Conservation (phyloP, 2,329 filamentous ascomycete species). For the Lachnellula suecica region DNA sequence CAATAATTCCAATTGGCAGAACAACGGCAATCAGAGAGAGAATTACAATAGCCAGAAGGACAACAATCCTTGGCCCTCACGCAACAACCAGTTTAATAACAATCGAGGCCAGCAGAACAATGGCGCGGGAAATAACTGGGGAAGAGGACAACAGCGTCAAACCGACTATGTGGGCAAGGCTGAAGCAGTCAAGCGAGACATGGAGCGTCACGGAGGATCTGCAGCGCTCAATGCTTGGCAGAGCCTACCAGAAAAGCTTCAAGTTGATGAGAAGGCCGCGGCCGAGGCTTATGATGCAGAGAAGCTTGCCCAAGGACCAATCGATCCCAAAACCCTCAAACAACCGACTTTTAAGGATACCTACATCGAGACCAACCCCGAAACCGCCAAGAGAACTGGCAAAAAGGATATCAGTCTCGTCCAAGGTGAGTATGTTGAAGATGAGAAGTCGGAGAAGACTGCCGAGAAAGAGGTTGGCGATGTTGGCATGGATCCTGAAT, state of each 20-base stretch:
- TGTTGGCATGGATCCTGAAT: too few relatives aligned
- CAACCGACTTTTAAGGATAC: conserved; percentile 29
- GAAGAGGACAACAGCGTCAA: not conserved
- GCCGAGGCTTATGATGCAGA: conserved; percentile 15
- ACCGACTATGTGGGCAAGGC: not conserved
- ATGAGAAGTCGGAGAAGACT: too few relatives aligned
- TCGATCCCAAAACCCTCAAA: conserved; percentile 8
- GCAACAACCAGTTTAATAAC: too few relatives aligned
- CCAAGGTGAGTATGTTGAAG: too few relatives aligned
- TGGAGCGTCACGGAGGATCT: conserved; percentile 1
- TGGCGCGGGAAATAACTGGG: not conserved
- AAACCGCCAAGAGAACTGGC: conserved; percentile 26
- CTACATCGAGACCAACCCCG: conserved; percentile 28
- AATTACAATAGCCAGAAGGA: too few relatives aligned
- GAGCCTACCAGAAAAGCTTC: conserved; percentile 20
- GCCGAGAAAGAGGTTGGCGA: not conserved
- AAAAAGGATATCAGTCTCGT: conserved; percentile 14
- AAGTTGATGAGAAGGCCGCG: conserved; percentile 26
- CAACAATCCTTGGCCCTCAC: too few relatives aligned
- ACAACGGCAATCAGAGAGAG: not conserved
- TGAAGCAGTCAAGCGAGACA: not conserved
- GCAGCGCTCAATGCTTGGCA: conserved; percentile 25
- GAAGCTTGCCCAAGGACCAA: conserved; percentile 1
- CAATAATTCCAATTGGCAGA: not conserved
- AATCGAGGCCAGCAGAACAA: too few relatives aligned